A percentile compares a stretch with the other conserved stretches of the same genome.
phyloP scores from a whole-genome alignment of 495 filamentous ascomycete species.

The Echria macrotheca region DNA sequence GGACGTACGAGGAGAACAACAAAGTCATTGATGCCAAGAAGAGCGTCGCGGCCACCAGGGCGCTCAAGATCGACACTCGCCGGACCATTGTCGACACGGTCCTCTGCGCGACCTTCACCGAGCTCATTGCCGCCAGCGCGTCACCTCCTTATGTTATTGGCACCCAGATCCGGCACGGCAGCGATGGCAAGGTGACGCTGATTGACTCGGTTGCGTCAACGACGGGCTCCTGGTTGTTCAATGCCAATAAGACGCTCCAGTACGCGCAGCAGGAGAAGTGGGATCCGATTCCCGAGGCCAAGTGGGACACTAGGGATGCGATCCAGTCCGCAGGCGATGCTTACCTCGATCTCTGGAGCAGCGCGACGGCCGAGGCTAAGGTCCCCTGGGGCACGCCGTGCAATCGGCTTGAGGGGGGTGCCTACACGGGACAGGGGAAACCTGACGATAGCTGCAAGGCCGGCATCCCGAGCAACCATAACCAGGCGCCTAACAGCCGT shows the following conservation, averaged over 20 bases:
- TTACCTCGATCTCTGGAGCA: conserved; percentile 39
- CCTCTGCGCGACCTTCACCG: conserved; percentile 34
- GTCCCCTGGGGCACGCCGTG: conserved; percentile 42
- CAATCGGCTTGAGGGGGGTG: conserved; percentile 32
- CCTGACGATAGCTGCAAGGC: conserved; percentile 35
- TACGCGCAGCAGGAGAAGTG: conserved; percentile 34
- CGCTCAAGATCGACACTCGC: conserved; percentile 26
- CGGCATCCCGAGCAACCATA: conserved; percentile 34
- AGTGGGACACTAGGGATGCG: conserved; percentile 21
- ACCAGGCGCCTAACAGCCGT: conserved; percentile 33
- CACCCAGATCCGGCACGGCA: conserved; percentile 33
- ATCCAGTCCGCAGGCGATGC: conserved; percentile 36
- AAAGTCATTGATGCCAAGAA: conserved; percentile 22
- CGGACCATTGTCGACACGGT: conserved; percentile 28
- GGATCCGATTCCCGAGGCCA: conserved; percentile 29
- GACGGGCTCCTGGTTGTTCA: conserved; percentile 37
- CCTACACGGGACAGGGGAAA: conserved; percentile 32
- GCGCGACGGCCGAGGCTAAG: conserved; percentile 22
- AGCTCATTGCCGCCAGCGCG: conserved; percentile 32
- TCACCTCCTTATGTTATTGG: conserved; percentile 36
- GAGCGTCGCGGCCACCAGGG: conserved; percentile 26
- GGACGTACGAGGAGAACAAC: conserved; percentile 26
- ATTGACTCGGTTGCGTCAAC: conserved; percentile 38
- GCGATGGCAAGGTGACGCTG: conserved; percentile 22
- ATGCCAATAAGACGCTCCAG: conserved; percentile 34